phyloP scores from a whole-genome alignment of 1,284 basidiomycete species.

The Puccinia polysora region DNA sequence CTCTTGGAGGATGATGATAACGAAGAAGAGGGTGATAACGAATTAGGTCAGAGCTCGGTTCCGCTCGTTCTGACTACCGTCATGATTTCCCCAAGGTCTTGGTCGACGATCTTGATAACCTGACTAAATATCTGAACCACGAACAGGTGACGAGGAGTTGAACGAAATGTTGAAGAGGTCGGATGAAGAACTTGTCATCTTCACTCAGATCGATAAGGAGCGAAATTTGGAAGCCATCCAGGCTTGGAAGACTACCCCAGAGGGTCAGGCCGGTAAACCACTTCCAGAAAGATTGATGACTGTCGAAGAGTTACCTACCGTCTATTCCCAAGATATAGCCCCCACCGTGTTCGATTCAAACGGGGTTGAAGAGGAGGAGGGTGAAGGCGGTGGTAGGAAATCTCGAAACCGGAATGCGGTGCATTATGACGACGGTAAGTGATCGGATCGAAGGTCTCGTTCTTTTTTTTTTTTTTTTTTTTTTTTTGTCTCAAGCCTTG shows the following conservation, averaged over 20 bases:
- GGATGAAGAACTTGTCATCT: conserved; percentile 73
- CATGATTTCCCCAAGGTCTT: neutral
- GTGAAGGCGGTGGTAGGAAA: conserved; percentile 50
- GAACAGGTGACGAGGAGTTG: conserved; percentile 94
- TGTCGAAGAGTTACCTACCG: conserved; percentile 83
- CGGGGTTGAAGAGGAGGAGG: conserved; percentile 47
- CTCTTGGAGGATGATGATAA: conserved; percentile 53
- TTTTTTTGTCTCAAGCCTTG: neutral
- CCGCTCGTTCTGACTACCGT: conserved; percentile 50
- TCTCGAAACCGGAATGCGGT: conserved; percentile 49
- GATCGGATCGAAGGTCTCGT: no score
- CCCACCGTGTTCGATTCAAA: conserved; percentile 20
- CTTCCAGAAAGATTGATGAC: conserved; percentile 75
- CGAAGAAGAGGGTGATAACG: conserved; percentile 52
- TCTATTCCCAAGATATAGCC: conserved; percentile 59
- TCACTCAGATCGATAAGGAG: conserved; percentile 78
- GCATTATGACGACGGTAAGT: conserved; percentile 53
- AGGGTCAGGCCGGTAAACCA: conserved; percentile 61
- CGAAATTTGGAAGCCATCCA: conserved; percentile 68
- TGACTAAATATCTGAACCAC: no score
- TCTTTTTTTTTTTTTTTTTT: no score
- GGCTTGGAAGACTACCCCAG: conserved; percentile 70
- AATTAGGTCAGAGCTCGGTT: conserved; percentile 55
- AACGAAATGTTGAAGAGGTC: conserved; percentile 86
- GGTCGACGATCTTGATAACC: neutral